Evolutionary conservation across 495 filamentous ascomycete genomes (phyloP), one percentile per base, ranked within the genome.

Genomic region (Entonaema liquescens): DNA sequence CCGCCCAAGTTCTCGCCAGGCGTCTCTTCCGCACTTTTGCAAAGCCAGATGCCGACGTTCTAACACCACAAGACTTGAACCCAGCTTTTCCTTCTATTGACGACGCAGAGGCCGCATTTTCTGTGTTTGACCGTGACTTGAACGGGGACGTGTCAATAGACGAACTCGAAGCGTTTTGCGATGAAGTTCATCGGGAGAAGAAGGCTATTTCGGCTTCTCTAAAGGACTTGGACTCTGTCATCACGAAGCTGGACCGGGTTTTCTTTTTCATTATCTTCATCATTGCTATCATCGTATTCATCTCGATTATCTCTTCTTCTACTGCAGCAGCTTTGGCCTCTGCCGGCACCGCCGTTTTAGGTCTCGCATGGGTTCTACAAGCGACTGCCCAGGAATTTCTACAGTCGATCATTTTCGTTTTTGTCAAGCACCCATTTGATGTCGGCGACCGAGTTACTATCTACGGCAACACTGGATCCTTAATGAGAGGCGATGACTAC

Each of bases 131-230:
- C 79, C 94, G 94, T 67, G 95, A 99, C 73, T 87, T 99, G 81
- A 98, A 98, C 68, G 95, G 95, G 15, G 94, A 98, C 76, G 95
- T 98, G 47, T 95, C 92, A 6, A 96, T 97, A 90, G 93, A 96
- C 61, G 95, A 98, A 78, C 85, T 98, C 15, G 95, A 98, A 75
- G 88, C 93, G 25, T 93, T 95, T 7, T 97, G 94, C 79, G 94
- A 95, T 21, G 95, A 98, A 75, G 95, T 98, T 78, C 93, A 94
- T 35, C 88, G 94, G 7, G 95, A 98, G 81, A 91, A 95, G 72
- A 98, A 97, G 74, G 92, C 94, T 3, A 98, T 98, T 71, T 94
- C 93, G 1, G 95, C 95, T 0, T 96, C 93, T 0, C 79, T 98
- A 47, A 98, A 98, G 81, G 95, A 98, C 79, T 80, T 98, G 5